These are phyloP conservation scores for Phialocephala subalpina DNA, from an alignment of 2,329 filamentous ascomycete genomes.

Conservation along the genomic window DNA sequence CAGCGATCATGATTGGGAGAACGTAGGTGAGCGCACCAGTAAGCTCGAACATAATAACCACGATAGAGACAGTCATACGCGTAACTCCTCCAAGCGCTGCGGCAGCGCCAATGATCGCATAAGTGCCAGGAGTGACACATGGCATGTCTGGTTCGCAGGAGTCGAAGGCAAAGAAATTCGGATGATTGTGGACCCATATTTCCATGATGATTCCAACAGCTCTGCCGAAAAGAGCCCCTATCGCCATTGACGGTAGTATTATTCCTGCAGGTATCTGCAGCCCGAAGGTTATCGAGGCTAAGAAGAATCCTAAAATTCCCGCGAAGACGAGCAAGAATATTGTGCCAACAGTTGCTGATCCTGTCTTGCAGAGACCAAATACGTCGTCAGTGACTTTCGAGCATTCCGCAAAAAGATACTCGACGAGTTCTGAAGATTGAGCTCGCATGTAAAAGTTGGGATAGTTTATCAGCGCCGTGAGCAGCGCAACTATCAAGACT, in stretches of 20 bases:
- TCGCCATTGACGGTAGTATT: conserved; percentile 94
- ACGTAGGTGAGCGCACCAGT: conserved; percentile 96
- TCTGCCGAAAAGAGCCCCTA: conserved; percentile 89
- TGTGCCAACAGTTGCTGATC: conserved; percentile 81
- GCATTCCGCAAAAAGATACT: conserved; percentile 92
- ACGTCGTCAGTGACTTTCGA: conserved; percentile 82
- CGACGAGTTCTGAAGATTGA: conserved; percentile 90
- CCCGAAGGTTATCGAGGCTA: conserved; percentile 90
- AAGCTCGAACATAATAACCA: conserved; percentile 99
- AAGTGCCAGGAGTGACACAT: conserved; percentile 93
- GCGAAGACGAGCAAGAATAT: conserved; percentile 86
- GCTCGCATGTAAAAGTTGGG: conserved; percentile 97
- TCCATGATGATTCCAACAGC: conserved; percentile 90
- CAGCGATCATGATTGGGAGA: conserved; percentile 97
- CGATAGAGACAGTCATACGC: conserved; percentile 96
- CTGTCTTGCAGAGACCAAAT: conserved; percentile 89
- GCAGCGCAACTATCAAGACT: conserved; percentile 78
- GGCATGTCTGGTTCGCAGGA: conserved; percentile 85
- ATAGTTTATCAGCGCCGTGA: conserved; percentile 92
- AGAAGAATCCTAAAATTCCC: conserved; percentile 81
- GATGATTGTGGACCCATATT: conserved; percentile 83
- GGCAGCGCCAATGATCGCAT: conserved; percentile 94
- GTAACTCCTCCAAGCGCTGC: conserved; percentile 94
- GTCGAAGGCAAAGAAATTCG: conserved; percentile 78
- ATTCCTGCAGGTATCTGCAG: conserved; percentile 95